Conservation (phyloP, 192 early-diverging fungal genomes). For the Dissophora globulifera region DNA sequence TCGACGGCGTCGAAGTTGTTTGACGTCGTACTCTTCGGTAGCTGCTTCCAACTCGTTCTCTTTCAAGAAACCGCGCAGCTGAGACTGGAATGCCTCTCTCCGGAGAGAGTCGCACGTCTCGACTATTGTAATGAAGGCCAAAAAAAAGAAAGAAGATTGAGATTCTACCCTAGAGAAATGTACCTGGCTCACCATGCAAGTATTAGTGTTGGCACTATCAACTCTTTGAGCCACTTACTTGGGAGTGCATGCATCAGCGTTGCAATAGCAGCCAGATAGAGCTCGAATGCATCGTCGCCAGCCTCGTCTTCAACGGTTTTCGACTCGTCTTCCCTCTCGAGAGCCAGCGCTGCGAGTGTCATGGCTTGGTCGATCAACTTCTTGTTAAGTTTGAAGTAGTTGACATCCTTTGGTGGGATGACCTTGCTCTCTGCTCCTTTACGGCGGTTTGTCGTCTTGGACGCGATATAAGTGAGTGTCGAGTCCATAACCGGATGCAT, state of each 20-base stretch:
- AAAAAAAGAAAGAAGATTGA: not conserved
- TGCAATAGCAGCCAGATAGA: constrained; percentile 47
- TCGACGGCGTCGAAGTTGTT: constrained; percentile 29
- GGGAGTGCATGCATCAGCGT: constrained; percentile 53
- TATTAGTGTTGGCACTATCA: too few species aligned
- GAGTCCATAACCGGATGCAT: constrained; percentile 52
- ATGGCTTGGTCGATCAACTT: constrained; percentile 52
- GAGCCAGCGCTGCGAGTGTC: constrained; percentile 37
- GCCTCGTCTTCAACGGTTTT: constrained; percentile 51
- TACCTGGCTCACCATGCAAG: too few species aligned
- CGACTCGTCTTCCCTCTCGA: constrained; percentile 44
- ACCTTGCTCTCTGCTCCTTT: constrained; percentile 11
- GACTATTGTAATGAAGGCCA: constrained; percentile 14
- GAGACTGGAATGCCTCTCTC: constrained; percentile 32
- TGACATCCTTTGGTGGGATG: constrained; percentile 26
- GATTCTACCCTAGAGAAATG: not conserved
- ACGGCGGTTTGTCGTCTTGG: constrained; percentile 30
- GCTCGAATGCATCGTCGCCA: constrained; percentile 52
- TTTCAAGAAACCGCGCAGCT: constrained; percentile 27
- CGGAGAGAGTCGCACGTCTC: constrained; percentile 47
- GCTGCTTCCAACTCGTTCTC: constrained; percentile 21
- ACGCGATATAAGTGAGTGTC: constrained; percentile 46
- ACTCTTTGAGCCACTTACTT: too few species aligned
- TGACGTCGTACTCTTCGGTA: not conserved
- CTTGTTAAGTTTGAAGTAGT: constrained; percentile 47